A percentile compares a stretch with the other conserved stretches of the same genome.
phyloP scores from a whole-genome alignment of 1,284 basidiomycete species.

The Ustilago shanxiensis region DNA sequence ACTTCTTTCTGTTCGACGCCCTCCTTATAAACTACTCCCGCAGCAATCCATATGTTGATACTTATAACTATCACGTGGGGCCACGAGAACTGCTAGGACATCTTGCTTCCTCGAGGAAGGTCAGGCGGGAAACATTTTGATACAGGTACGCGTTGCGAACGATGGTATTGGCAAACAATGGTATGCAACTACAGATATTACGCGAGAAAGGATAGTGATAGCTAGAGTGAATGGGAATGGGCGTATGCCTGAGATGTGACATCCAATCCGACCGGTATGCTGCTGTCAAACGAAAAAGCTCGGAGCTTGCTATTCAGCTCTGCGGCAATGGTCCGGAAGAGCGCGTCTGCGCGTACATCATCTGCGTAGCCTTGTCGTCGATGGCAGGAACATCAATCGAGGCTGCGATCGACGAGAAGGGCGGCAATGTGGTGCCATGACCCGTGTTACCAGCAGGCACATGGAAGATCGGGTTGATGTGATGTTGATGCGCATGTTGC shows the following conservation, averaged over 20 bases:
- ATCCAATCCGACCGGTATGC: neutral
- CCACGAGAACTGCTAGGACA: too few species aligned
- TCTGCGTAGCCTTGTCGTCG: constrained; percentile 37
- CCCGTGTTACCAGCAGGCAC: constrained; percentile 33
- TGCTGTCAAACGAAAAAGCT: neutral
- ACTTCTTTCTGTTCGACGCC: too few species aligned
- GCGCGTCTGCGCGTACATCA: constrained; percentile 41
- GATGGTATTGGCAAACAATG: constrained; percentile 39
- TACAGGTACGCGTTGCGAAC: constrained; percentile 6
- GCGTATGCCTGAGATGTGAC: neutral
- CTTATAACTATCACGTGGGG: too few species aligned
- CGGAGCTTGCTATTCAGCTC: constrained; percentile 10
- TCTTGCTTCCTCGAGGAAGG: too few species aligned
- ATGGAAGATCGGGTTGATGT: constrained; percentile 57
- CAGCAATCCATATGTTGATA: too few species aligned
- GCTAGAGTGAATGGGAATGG: constrained; percentile 6
- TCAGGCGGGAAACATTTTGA: too few species aligned
- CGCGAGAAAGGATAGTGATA: constrained; percentile 16
- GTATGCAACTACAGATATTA: constrained; percentile 34
- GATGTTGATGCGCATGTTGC: constrained; percentile 37
- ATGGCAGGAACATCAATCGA: constrained; percentile 37
- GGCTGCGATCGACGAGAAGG: constrained; percentile 60
- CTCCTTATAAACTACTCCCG: too few species aligned
- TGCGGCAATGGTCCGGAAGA: constrained; percentile 31
- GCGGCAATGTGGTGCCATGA: constrained; percentile 50